Evolutionary conservation across 768 basidiomycete genomes (phyloP).

Genomic region (Psilocybe azurescens): DNA sequence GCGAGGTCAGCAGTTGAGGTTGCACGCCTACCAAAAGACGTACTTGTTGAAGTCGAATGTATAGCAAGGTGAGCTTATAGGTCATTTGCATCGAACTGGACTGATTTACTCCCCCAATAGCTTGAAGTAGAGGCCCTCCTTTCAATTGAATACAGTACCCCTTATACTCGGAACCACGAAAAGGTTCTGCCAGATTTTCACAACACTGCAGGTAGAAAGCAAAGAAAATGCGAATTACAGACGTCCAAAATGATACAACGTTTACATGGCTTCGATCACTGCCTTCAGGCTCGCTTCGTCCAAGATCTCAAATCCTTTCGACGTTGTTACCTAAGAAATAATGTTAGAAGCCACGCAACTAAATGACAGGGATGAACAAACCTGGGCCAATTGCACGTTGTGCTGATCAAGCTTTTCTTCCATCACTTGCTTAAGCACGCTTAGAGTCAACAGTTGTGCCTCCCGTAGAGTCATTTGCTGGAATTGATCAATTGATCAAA

Average conservation of each 20-base stretch:
- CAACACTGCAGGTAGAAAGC: conserved; percentile 1
- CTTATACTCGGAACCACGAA: not conserved
- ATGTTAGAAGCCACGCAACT: not conserved
- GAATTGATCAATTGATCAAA: conserved; percentile 1
- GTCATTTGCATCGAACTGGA: not conserved
- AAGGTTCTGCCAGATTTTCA: not conserved
- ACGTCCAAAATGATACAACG: conserved; percentile 21
- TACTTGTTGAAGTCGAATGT: conserved; percentile 90
- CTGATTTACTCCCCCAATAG: conserved; percentile 22
- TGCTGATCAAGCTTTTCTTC: conserved; percentile 99
- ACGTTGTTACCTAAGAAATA: conserved; percentile 69
- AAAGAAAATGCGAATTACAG: conserved; percentile 24
- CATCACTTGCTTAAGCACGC: conserved; percentile 98
- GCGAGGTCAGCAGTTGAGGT: conserved; percentile 94
- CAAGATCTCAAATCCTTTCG: conserved; percentile 89
- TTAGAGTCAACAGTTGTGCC: conserved; percentile 85
- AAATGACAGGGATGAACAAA: conserved; percentile 32
- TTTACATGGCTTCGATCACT: conserved; percentile 84
- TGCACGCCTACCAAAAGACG: conserved; percentile 86
- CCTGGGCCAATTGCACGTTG: conserved; percentile 97
- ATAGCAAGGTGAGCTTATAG: conserved; percentile 67
- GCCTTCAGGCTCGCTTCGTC: conserved; percentile 81
- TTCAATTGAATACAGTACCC: not conserved
- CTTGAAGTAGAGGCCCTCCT: conserved; percentile 32
- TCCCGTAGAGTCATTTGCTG: conserved; percentile 92